These are phyloP conservation scores for Rhazya stricta DNA, from an alignment of 257 asterid genomes.

Conservation along the genomic window DNA sequence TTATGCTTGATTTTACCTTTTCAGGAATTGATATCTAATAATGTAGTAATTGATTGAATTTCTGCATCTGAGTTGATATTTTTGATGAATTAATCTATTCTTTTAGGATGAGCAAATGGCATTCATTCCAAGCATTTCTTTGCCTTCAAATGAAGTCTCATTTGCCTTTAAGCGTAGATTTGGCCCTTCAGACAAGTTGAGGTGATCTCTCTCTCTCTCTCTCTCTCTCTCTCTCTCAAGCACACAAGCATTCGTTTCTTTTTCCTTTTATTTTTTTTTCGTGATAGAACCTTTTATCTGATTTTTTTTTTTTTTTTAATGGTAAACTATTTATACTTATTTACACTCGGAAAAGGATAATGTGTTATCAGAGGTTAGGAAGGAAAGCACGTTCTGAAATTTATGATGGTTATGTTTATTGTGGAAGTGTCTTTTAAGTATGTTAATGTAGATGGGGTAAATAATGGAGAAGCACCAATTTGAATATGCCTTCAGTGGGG, in stretches of 20 bases:
- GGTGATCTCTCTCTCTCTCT: conserved; percentile 38
- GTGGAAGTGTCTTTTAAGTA: background rate
- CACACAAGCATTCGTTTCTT: too few relatives aligned
- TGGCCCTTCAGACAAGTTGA: conserved; percentile 80
- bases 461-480: background rate
- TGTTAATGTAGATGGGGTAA: background rate
- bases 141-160: conserved; percentile 77
- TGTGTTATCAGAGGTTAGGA: background rate
- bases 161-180: conserved; percentile 80
- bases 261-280: too few relatives aligned
- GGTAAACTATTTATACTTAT: background rate
- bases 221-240: background rate
- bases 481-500: background rate
- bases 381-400: background rate
- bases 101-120: conserved; percentile 86
- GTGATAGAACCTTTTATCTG: background rate
- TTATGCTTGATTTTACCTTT: background rate
- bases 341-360: background rate
- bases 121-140: conserved; percentile 66
- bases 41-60: background rate
- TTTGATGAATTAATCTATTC: conserved; percentile 10
- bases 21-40: background rate
- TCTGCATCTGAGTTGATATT: conserved; percentile 12
- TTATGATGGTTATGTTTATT: background rate
- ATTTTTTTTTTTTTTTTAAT: too few relatives aligned